These are phyloP conservation scores for Trametes maxima DNA, from an alignment of 768 basidiomycete genomes.

Conservation along the genomic window DNA sequence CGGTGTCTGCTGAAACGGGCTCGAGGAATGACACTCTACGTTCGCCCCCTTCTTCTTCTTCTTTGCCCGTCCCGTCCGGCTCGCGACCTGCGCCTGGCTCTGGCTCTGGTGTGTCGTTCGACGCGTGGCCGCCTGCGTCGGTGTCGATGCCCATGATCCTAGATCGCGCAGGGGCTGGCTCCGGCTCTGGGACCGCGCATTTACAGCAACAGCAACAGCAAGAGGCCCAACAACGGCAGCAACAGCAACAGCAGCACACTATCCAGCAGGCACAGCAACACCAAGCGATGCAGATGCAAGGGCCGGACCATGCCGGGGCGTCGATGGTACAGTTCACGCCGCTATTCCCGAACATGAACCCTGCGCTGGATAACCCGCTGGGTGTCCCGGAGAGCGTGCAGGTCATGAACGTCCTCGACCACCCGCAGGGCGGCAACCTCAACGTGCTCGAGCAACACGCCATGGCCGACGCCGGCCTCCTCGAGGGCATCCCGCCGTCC, in stretches of 20 bases:
- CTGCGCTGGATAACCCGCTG: conserved; percentile 61
- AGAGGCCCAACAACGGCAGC: background rate
- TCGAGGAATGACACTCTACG: conserved; percentile 22
- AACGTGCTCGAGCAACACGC: conserved; percentile 61
- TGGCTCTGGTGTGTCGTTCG: background rate
- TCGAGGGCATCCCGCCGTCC: conserved; percentile 78
- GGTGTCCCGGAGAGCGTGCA: conserved; percentile 57
- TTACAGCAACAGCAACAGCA: background rate
- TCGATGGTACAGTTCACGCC: conserved; percentile 59
- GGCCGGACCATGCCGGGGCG: conserved; percentile 6
- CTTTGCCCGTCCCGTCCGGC: conserved; percentile 16
- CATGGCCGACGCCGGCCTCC: conserved; percentile 64
- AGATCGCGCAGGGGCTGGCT: conserved; percentile 1
- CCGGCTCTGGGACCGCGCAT: background rate
- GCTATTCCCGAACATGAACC: conserved; percentile 66
- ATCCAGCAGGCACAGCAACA: conserved; percentile 10
- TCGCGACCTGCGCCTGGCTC: conserved; percentile 2
- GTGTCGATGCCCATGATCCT: conserved; percentile 11
- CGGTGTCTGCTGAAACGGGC: conserved; percentile 19
- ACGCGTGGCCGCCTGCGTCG: conserved; percentile 13
- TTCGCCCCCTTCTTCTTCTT: conserved; percentile 5
- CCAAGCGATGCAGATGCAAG: conserved; percentile 10
- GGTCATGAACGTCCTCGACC: conserved; percentile 76
- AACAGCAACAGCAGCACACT: conserved; percentile 3
- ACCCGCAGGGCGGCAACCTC: conserved; percentile 50